Evolutionary conservation across 768 basidiomycete genomes (phyloP).

Genomic region (Amanita exitialis): DNA sequence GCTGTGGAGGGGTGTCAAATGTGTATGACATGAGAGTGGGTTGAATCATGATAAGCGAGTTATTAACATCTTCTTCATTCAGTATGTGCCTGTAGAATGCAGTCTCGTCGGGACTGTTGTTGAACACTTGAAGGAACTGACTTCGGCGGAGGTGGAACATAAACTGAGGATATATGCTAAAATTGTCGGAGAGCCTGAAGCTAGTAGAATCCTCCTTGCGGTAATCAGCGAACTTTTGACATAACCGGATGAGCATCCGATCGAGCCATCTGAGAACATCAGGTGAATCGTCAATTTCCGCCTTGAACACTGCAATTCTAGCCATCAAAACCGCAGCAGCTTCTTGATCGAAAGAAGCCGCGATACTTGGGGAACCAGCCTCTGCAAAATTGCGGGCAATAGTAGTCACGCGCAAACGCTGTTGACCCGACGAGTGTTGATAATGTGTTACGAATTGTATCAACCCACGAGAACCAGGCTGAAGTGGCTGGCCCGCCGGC

Average conservation of each 20-base stretch:
- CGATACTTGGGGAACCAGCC: slow-evolving; percentile 89
- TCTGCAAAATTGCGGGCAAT: slow-evolving; percentile 97
- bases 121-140: slow-evolving; percentile 99
- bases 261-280: slow-evolving; percentile 97
- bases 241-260: slow-evolving; percentile 95
- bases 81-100: slow-evolving; percentile 97
- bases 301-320: slow-evolving; percentile 97
- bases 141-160: slow-evolving; percentile 98
- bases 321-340: slow-evolving; percentile 97
- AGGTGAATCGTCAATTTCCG: slow-evolving; percentile 95
- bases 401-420: slow-evolving; percentile 93
- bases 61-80: slow-evolving; percentile 97
- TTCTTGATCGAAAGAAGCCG: slow-evolving; percentile 95
- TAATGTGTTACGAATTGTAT: slow-evolving; percentile 99
- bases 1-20: slow-evolving; percentile 84
- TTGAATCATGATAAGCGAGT: slow-evolving; percentile 99
- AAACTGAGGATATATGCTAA: slow-evolving; percentile 99
- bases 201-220: slow-evolving; percentile 94
- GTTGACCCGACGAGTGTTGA: slow-evolving; percentile 94
- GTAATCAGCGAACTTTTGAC: slow-evolving; percentile 99
- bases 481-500: slow-evolving; percentile 87
- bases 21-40: slow-evolving; percentile 98
- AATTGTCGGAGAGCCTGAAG: slow-evolving; percentile 90
- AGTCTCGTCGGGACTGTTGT: slow-evolving; percentile 99
- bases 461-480: slow-evolving; percentile 83